Conservation (phyloP, 139 green algal species). For the Asterochloris erici region DNA sequence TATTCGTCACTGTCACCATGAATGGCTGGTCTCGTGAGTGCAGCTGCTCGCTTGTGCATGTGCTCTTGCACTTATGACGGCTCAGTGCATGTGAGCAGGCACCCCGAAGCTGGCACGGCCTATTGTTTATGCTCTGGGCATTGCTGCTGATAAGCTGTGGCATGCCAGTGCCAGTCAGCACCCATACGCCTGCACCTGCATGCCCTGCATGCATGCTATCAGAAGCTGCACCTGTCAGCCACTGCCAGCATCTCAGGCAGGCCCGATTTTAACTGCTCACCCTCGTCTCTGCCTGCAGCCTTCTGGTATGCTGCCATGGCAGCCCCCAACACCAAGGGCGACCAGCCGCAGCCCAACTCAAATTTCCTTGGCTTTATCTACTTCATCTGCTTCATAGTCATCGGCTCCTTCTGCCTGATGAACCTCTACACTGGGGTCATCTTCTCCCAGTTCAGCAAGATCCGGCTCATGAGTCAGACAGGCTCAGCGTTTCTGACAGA, state of each 20-base stretch:
- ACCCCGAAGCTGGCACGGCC: no score
- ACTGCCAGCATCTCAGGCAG: not conserved
- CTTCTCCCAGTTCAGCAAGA: constrained; percentile 79
- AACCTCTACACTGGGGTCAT: constrained; percentile 86
- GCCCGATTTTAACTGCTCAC: constrained; percentile 18
- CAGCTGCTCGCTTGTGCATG: no score
- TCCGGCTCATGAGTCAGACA: constrained; percentile 62
- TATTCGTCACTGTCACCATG: constrained; percentile 72
- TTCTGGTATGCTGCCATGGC: constrained; percentile 41
- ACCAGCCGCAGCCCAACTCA: constrained; percentile 53
- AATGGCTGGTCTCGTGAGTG: constrained; percentile 65
- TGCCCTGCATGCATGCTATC: not conserved
- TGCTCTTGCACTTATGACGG: no score
- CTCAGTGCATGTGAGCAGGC: no score
- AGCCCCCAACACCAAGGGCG: constrained; percentile 32
- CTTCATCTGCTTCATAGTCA: constrained; percentile 62
- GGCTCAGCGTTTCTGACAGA: constrained; percentile 67
- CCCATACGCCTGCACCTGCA: not conserved
- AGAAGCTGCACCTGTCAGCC: not conserved
- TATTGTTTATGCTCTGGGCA: no score
- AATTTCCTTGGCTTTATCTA: constrained; percentile 75
- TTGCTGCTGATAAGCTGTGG: no score
- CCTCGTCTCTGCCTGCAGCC: constrained; percentile 3
- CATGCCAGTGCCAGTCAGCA: no score
- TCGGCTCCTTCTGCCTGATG: constrained; percentile 77